Percentiles rank a stretch among this genome's conserved stretches.
Evolutionary conservation across 805 yeast species (phyloP).

Genomic region (Yarrowia deformans): DNA sequence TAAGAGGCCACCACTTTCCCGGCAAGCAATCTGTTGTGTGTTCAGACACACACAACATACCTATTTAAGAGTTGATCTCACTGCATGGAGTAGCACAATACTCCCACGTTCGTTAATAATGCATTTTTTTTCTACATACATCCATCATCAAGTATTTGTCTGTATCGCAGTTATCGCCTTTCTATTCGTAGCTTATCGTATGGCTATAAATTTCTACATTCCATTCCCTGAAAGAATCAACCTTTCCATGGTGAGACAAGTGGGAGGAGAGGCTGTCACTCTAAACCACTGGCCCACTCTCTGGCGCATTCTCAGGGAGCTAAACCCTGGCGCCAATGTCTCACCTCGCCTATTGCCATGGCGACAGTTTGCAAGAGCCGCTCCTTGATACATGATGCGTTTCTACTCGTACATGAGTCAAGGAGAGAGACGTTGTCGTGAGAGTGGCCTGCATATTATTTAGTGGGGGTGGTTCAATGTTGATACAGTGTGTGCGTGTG

Average conservation of each 20-base stretch:
- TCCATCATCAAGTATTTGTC: no score
- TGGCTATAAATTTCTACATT: neutral
- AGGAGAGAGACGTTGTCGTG: neutral
- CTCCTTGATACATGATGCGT: neutral
- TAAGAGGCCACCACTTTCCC: neutral
- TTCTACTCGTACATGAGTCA: neutral
- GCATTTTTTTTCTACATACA: slow-evolving; percentile 11
- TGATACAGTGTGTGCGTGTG: no score
- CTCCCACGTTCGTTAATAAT: slow-evolving; percentile 38
- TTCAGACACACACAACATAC: neutral
- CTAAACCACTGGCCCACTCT: neutral
- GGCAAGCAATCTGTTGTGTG: neutral
- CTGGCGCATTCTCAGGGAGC: neutral
- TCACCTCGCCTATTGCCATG: slow-evolving; percentile 9
- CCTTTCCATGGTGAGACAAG: slow-evolving; percentile 6
- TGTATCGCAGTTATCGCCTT: neutral
- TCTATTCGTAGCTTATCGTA: neutral
- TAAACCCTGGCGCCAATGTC: slow-evolving; percentile 4
- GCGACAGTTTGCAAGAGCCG: neutral
- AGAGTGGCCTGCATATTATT: neutral
- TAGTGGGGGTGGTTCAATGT: neutral
- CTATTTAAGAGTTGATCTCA: slow-evolving; percentile 38
- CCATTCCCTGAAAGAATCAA: neutral
- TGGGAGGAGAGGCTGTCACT: neutral
- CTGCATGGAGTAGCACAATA: slow-evolving; percentile 33